Evolutionary conservation across 768 basidiomycete species (phyloP), one percentile per base, ranked within the genome.

Genomic region (Kockovaella imperatae): DNA sequence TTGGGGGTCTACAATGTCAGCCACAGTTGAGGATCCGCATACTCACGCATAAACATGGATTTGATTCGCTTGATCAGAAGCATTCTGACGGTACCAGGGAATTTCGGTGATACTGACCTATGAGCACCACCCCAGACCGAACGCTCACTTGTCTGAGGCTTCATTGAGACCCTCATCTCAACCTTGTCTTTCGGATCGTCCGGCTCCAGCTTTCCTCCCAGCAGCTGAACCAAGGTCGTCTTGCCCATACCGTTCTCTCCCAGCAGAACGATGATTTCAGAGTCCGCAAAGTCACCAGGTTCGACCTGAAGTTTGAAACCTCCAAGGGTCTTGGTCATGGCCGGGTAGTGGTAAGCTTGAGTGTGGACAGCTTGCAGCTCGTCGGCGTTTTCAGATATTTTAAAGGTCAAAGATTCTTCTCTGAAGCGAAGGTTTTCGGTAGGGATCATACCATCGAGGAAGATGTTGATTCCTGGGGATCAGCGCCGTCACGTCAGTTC

Each of bases 221-320:
- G 78, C 46, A 99, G 75, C 53, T 91, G 86, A 48, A 99, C 89
- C 70, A 99, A 88, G 1, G 95, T 99, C 35, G 95, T 96, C 77
- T 99, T 99, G 31, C 95, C 91, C 2, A 89, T 99, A 42, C 95
- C 95, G 73, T 99, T 99, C 79, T 99, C 95, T 53, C 95, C 95
- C 28, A 99, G 76, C 83, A 99, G 87, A 71, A 99, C 95, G 61
- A 99, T 88, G 71, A 99, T 99, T 71, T 99, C 95, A 2, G 91
- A 96, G 68, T 97, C 91, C n/a, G 93, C 91, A 75, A 97, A 99
- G 28, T 79, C 79, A 21, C 95, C 95, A 0, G 72, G 75, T 60
- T 93, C 80, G 45, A 99, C 87, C 42, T 88, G 87, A 40, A 99
- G 80, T 73, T 99, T 96, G 82, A 99, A 99, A 56, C 68, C 69